Evolutionary conservation across 1,284 basidiomycete species (phyloP).

Genomic region (Ceratobasidium sp.): DNA sequence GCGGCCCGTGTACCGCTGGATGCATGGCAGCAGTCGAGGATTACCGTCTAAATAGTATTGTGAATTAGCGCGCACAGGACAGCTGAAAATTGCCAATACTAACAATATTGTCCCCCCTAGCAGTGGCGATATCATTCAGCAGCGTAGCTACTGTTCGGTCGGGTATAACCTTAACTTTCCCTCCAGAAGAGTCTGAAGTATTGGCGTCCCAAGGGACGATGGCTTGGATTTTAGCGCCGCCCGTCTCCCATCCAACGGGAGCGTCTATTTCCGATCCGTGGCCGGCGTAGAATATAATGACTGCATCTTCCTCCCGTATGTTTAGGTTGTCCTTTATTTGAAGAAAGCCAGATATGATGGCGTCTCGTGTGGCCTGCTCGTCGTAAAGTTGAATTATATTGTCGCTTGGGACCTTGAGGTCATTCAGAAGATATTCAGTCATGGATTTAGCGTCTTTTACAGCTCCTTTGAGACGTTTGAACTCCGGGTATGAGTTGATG

Average conservation of each 20-base stretch:
- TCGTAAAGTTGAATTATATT: conserved; percentile 68
- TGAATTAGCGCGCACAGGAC: not conserved
- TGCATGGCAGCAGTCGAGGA: conserved; percentile 72
- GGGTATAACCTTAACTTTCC: conserved; percentile 56
- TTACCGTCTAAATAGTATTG: conserved; percentile 56
- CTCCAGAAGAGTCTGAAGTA: conserved; percentile 58
- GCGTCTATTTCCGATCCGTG: conserved; percentile 67
- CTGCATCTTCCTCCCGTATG: conserved; percentile 68
- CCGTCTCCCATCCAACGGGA: conserved; percentile 52
- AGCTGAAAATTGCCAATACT: not conserved
- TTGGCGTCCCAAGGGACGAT: conserved; percentile 72
- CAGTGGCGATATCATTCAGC: conserved; percentile 55
- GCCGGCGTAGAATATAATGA: conserved; percentile 74
- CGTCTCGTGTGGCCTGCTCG: conserved; percentile 66
- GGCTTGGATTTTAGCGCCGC: conserved; percentile 60
- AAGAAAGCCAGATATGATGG: conserved; percentile 68
- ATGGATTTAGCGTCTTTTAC: conserved; percentile 61
- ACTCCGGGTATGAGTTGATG: conserved; percentile 11
- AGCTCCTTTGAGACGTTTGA: not conserved
- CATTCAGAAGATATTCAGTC: conserved; percentile 64
- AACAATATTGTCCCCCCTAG: conserved; percentile 70
- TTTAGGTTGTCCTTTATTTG: conserved; percentile 65
- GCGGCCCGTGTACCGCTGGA: conserved; percentile 57
- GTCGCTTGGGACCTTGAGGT: conserved; percentile 65
- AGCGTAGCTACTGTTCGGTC: conserved; percentile 6